phyloP scores from a whole-genome alignment of 108 stramenopile species.

The Epipyxis sp. region DNA sequence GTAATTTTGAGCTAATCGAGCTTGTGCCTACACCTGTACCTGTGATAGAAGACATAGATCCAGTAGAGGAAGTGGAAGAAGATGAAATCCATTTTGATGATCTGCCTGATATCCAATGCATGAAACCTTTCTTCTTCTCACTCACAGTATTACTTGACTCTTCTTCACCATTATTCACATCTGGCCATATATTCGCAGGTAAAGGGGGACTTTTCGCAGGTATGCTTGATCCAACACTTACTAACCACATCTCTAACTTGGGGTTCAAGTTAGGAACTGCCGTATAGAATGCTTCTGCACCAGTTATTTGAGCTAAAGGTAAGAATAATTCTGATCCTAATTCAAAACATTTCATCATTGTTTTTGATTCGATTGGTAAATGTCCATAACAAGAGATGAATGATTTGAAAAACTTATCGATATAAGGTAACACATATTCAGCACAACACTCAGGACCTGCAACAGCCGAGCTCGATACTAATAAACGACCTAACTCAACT shows the following conservation, averaged over 20 bases:
- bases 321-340: not conserved
- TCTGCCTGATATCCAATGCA: constrained; percentile 20
- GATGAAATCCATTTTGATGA: no score
- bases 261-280: constrained; percentile 29
- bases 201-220: constrained; percentile 7
- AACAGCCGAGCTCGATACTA: not conserved
- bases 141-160: not conserved
- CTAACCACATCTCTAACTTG: constrained; percentile 27
- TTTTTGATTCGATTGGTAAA: not conserved
- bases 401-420: constrained; percentile 5
- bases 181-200: constrained; percentile 22
- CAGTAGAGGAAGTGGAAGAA: no score
- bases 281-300: constrained; percentile 32
- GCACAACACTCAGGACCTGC: constrained; percentile 1
- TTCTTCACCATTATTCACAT: not conserved
- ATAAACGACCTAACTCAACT: not conserved
- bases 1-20: no score
- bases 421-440: constrained; percentile 17
- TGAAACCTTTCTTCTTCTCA: constrained; percentile 20
- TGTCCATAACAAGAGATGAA: not conserved
- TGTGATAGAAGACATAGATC: no score
- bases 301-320: constrained; percentile 14
- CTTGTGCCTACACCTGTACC: no score
- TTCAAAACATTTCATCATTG: constrained; percentile 21
- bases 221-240: not conserved